Evolutionary conservation across 768 basidiomycete genomes (phyloP).

Genomic region (Calvatia gigantea): DNA sequence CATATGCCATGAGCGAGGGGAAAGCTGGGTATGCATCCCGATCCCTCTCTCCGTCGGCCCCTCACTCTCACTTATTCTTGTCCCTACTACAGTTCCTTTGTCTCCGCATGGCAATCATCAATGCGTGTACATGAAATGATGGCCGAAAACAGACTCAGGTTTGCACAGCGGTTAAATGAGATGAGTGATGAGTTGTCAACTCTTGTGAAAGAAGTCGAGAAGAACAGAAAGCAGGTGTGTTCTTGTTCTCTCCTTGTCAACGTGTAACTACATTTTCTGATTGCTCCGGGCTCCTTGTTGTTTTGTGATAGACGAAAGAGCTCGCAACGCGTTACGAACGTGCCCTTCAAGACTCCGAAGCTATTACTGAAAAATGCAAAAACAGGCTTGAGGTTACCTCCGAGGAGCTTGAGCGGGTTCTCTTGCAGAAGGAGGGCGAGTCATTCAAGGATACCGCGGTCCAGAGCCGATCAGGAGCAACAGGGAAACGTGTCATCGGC

Average conservation of each 20-base stretch:
- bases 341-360: slow-evolving; percentile 83
- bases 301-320: slow-evolving; percentile 73
- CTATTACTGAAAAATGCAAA: slow-evolving; percentile 85
- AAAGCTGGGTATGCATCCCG: slow-evolving; percentile 79
- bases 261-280: slow-evolving; percentile 1
- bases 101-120: slow-evolving; percentile 83
- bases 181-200: slow-evolving; percentile 94
- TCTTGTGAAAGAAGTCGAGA: slow-evolving; percentile 89
- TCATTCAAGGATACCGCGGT: slow-evolving; percentile 77
- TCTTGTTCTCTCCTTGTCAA: not conserved
- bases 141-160: slow-evolving; percentile 85
- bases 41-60: not conserved
- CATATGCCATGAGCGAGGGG: slow-evolving; percentile 83
- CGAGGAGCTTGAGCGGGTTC: slow-evolving; percentile 89
- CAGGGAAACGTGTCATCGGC: slow-evolving; percentile 80
- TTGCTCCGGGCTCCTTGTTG: not conserved
- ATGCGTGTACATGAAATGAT: slow-evolving; percentile 88
- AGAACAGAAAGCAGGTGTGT: slow-evolving; percentile 82
- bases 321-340: slow-evolving; percentile 86
- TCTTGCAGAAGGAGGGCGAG: slow-evolving; percentile 95
- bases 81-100: slow-evolving; percentile 44
- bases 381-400: slow-evolving; percentile 81
- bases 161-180: slow-evolving; percentile 85
- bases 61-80: not conserved
- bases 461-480: slow-evolving; percentile 56